Base-by-base conservation (phyloP, 108 stramenopile species). In the Cafeteria roenbergensis region DNA sequence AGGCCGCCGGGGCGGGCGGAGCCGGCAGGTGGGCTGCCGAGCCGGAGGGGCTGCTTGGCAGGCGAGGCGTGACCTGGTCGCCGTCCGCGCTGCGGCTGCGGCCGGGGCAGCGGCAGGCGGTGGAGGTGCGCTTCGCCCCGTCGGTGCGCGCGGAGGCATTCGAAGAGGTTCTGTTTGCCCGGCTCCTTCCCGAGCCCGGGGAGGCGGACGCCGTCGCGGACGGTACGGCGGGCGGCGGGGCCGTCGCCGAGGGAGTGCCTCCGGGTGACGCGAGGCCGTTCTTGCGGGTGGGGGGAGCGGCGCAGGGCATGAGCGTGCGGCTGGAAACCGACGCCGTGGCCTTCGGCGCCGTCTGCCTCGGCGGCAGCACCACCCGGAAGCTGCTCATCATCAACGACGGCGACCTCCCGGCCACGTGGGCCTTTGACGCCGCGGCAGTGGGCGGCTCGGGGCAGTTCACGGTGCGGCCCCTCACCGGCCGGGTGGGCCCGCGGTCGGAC, bases 321-420 rank as follows among this genome's bases (percentile, higher is more conserved):
- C 72, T 84, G 21, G 76, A 56, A 25, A 78, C 72, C 21, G 79
- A 82, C 63, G 62, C 79, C 9, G 24, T 84, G 0, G 62, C 79
- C 20, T 84, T 82, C 28, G 83, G 81, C 29, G 74, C 65, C 14
- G 83, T 84, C 17, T 75, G 74, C 51, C 66, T 62, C 21, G 75
- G 78, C 33, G 71, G 73, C 34, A 55, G 38, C 25, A 27, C 67
- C 0, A 75, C 74, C 29, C 70, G 73, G 57, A 70, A 72, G 35
- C 35, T 82, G 28, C 62, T 54, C 38, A 51, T 84, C 28, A 78
- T 80, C 33, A 84, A 84, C 60, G 27, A 67, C 20, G 83, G 83
- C 17, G 83, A 84, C 58, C 26, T 82, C 2, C 56, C 78, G 12
- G 72, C 75, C 9, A 66, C 65, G 29, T 84, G 66, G 67, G 57